Percentiles rank a stretch among this genome's conserved stretches.
Conservation (phyloP, 805 yeast species). For the Yarrowia bubula region DNA sequence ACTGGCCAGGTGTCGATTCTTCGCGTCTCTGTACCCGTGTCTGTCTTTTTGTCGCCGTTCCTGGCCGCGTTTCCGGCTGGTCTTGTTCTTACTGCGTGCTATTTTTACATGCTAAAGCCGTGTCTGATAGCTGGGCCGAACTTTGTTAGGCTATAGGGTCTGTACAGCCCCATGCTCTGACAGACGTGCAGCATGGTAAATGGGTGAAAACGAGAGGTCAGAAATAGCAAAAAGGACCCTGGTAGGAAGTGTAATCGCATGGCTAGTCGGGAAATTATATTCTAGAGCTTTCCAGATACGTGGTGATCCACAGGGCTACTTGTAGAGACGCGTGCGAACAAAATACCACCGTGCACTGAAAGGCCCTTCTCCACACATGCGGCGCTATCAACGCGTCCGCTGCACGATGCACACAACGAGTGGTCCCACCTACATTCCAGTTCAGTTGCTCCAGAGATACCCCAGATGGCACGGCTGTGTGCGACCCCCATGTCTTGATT, state of each 20-base stretch:
- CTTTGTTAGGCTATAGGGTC: background rate
- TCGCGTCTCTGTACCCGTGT: no score
- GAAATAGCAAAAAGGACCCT: background rate
- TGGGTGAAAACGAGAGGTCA: background rate
- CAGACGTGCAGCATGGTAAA: background rate
- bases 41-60: no score
- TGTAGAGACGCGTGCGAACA: background rate
- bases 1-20: no score
- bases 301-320: background rate
- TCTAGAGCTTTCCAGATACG: no score
- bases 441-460: background rate
- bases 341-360: background rate
- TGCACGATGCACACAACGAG: background rate
- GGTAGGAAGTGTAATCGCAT: background rate
- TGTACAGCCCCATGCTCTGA: constrained; percentile 21
- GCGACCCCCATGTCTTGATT: background rate
- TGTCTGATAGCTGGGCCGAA: background rate
- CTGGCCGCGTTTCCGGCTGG: background rate
- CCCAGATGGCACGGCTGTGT: constrained; percentile 25
- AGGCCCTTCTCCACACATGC: constrained; percentile 8
- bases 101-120: constrained; percentile 24
- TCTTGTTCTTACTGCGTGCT: background rate
- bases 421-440: constrained; percentile 19
- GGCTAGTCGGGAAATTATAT: no score
- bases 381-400: constrained; percentile 16